Evolutionary conservation across 192 early-diverging fungal species (phyloP).

Genomic region (Dissophora ornata): DNA sequence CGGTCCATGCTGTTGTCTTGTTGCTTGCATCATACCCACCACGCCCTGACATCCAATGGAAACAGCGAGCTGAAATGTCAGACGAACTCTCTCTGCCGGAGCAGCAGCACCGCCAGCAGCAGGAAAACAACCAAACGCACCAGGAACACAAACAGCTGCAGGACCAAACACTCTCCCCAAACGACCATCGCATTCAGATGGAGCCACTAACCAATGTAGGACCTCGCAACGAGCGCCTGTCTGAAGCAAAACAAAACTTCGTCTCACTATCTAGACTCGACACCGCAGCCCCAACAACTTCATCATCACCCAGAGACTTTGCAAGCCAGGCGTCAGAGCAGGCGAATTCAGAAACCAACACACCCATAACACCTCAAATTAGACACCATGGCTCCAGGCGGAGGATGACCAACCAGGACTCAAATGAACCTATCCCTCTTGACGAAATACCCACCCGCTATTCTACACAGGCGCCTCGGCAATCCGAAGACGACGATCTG

Average conservation of each 20-base stretch:
- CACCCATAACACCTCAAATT: background rate
- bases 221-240: background rate
- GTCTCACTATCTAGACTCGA: conserved; percentile 3
- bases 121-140: background rate
- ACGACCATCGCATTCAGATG: background rate
- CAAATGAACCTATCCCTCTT: conserved; percentile 26
- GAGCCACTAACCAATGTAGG: background rate
- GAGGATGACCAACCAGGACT: conserved; percentile 23
- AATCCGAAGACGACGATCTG: conserved; percentile 46
- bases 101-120: conserved; percentile 4
- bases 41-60: conserved; percentile 3
- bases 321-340: background rate
- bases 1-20: too few species aligned
- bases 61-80: conserved; percentile 16
- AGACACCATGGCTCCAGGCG: background rate
- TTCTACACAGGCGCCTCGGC: conserved; percentile 7
- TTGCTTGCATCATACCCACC: background rate
- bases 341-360: background rate
- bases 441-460: conserved; percentile 8
- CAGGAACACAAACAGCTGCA: conserved; percentile 4
- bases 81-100: conserved; percentile 4
- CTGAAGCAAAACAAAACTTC: background rate
- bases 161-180: background rate
- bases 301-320: conserved; percentile 14
- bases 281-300: background rate